Evolutionary conservation across 352 stramenopile species (phyloP).

Genomic region (Globisporangium solare): DNA sequence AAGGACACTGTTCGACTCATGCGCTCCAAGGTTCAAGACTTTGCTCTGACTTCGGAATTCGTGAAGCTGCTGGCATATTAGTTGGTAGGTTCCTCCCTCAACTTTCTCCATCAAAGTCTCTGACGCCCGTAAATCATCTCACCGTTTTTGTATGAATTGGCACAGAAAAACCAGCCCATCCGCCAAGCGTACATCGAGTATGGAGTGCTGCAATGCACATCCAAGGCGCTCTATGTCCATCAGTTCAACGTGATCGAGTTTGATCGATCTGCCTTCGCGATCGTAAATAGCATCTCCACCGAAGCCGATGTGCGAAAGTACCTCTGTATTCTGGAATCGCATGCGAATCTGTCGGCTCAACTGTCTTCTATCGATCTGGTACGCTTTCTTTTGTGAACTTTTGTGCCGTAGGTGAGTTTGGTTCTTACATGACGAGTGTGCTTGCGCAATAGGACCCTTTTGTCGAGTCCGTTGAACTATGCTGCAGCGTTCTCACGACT

Average conservation of each 20-base stretch:
- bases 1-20: slow-evolving; percentile 22
- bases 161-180: slow-evolving; percentile 16
- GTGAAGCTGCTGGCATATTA: slow-evolving; percentile 14
- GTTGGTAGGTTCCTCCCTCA: slow-evolving; percentile 4
- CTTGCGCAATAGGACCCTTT: slow-evolving; percentile 23
- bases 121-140: background rate
- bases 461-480: slow-evolving; percentile 27
- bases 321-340: slow-evolving; percentile 18
- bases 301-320: slow-evolving; percentile 23
- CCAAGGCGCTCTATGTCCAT: slow-evolving; percentile 17
- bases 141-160: background rate
- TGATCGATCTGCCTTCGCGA: slow-evolving; percentile 13
- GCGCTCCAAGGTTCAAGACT: slow-evolving; percentile 18
- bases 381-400: background rate
- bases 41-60: slow-evolving; percentile 16
- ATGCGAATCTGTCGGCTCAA: slow-evolving; percentile 11
- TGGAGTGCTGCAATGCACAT: slow-evolving; percentile 21
- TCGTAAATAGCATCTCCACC: slow-evolving; percentile 20
- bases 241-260: slow-evolving; percentile 12
- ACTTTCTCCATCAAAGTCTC: background rate
- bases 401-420: background rate
- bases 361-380: slow-evolving; percentile 15
- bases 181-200: slow-evolving; percentile 19
- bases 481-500: slow-evolving; percentile 28
- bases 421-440: background rate